Base-by-base conservation (phyloP, 2,329 filamentous ascomycete species). In the Ophiostoma tasmaniense region DNA sequence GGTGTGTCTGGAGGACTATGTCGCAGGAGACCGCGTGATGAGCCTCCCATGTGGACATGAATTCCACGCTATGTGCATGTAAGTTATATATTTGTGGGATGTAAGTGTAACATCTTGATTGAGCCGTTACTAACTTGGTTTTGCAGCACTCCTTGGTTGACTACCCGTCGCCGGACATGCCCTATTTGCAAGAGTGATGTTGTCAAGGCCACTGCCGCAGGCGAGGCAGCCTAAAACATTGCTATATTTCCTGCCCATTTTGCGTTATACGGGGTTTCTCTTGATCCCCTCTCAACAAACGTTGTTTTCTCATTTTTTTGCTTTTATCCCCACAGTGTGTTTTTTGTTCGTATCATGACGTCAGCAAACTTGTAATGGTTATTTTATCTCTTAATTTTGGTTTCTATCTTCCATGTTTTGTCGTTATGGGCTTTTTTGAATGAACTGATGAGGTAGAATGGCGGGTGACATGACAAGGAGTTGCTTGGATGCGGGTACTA, bases 151-250 rank as follows among this genome's bases (percentile, higher is more conserved):
- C 95, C 95, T 1, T 99, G 95, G 95, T 83, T 99, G 67, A 97
- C 94, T 0, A 98, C 93, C 20, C 89, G 94, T 66, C 90, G 95
- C 72, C 89, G 95, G 72, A 99, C 95, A n/a, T 99, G 95, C 75
- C 95, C 95, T 0, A 98, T 99, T 71, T 99, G 95, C 81, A 99
- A 99, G 81, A 93, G 93, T 66, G 95, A 99, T 76, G 95, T 99
- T 45, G 94, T 99, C 20, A 82, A 85, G 28, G 68, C 62, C 0
- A 17, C 68, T 0, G 17, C 68, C 0, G n/a, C 42, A 1, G 70
- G 71, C 45, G 72, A 71, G 0, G 50, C 67, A 0, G 69, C 69
- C 4, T 71, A 64, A 39, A 11, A 35, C 33, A 30, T 55, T 13
- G 50, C 50, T 42, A n/a, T 17, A 37, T 50, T 65, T 28, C 35